A percentile compares a stretch with the other conserved stretches of the same genome.
Conservation (phyloP, 441 rosid species). For the Erodium texanum region DNA sequence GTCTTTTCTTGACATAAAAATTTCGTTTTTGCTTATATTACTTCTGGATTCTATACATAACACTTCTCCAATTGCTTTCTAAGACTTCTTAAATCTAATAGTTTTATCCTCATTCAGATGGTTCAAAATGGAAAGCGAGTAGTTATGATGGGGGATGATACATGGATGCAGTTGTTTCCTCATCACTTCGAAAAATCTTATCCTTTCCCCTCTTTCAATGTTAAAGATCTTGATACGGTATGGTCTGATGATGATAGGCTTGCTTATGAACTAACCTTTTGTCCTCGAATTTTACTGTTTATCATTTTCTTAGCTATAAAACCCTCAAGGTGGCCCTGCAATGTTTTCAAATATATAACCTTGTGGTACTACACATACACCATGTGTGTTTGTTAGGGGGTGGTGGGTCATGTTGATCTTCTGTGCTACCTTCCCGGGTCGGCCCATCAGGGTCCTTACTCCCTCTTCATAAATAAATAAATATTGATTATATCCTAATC, state of each 20-base stretch:
- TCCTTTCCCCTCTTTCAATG: slow-evolving; percentile 94
- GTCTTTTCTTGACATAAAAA: too few relatives aligned
- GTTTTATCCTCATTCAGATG: slow-evolving; percentile 37
- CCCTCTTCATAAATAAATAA: not conserved
- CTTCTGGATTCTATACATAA: not conserved
- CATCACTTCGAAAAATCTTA: slow-evolving; percentile 68
- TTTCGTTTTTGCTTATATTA: not conserved
- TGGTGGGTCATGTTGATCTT: not conserved
- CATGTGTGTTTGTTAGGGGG: slow-evolving; percentile 1
- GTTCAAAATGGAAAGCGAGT: slow-evolving; percentile 70
- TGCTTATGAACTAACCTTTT: not conserved
- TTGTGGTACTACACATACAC: not conserved
- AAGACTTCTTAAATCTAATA: slow-evolving; percentile 7
- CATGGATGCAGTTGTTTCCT: slow-evolving; percentile 90
- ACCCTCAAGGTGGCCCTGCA: not conserved
- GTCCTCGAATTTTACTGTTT: not conserved
- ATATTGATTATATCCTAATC: not conserved
- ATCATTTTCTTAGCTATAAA: not conserved
- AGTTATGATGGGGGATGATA: slow-evolving; percentile 96
- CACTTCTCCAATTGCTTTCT: not conserved
- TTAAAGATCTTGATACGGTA: slow-evolving; percentile 87
- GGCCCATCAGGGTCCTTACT: slow-evolving; percentile 1
- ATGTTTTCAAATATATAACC: not conserved
- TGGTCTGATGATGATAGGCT: slow-evolving; percentile 3
- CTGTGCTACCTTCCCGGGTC: slow-evolving; percentile 1